Conservation (phyloP, 2,329 filamentous ascomycete species). For the Ophiostoma perfectum region DNA sequence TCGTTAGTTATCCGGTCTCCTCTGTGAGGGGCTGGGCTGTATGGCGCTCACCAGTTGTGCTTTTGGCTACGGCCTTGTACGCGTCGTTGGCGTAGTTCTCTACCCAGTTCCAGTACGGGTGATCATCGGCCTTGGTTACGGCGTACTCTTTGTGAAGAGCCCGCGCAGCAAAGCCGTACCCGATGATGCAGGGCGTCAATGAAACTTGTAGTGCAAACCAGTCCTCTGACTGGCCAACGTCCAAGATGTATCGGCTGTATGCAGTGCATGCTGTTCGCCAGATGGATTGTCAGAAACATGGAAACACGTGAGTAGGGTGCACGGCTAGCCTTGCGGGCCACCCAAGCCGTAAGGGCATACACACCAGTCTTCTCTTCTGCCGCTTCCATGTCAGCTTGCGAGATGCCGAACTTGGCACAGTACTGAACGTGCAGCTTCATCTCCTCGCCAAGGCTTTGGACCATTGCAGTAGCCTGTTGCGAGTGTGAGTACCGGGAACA, state of each 20-base stretch:
- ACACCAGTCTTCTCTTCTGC: slow-evolving; percentile 69
- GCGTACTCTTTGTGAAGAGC: slow-evolving; percentile 57
- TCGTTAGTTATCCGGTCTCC: background rate
- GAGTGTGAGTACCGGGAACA: background rate
- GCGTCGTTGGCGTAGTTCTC: slow-evolving; percentile 80
- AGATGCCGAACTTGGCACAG: slow-evolving; percentile 74
- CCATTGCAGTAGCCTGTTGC: slow-evolving; percentile 47
- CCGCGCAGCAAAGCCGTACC: slow-evolving; percentile 74
- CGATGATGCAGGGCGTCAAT: slow-evolving; percentile 81
- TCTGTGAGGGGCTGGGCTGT: background rate
- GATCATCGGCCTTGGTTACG: slow-evolving; percentile 57
- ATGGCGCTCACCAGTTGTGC: slow-evolving; percentile 55
- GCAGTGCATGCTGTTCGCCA: slow-evolving; percentile 38
- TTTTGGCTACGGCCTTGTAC: slow-evolving; percentile 65
- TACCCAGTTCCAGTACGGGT: slow-evolving; percentile 86
- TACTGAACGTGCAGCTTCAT: slow-evolving; percentile 77
- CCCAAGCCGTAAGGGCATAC: background rate
- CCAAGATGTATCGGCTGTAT: slow-evolving; percentile 56
- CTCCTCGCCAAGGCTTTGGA: slow-evolving; percentile 72
- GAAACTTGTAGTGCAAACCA: slow-evolving; percentile 82
- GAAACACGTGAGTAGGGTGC: too few relatives aligned
- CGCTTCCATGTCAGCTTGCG: slow-evolving; percentile 63
- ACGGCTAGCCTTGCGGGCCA: background rate
- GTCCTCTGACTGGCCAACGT: slow-evolving; percentile 81
- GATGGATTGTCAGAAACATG: too few relatives aligned